Evolutionary conservation across 202 grass and related monocot species (phyloP).

Genomic region (Elaeis oleifera): DNA sequence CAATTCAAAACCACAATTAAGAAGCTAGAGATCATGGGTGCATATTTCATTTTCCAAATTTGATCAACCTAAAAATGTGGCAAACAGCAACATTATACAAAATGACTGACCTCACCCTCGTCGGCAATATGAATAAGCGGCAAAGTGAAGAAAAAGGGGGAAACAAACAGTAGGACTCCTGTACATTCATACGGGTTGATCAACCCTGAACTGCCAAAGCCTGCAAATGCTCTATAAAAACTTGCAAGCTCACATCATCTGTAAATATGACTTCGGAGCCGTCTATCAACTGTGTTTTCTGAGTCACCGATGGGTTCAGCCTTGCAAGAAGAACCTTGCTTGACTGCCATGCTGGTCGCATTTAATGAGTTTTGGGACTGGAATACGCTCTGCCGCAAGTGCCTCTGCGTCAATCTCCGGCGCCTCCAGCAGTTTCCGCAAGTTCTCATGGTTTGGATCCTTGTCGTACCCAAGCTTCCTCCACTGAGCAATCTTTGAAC

Average conservation of each 20-base stretch:
- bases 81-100: no score
- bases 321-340: slow-evolving; percentile 77
- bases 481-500: slow-evolving; percentile 97
- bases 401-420: slow-evolving; percentile 76
- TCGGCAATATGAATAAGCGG: no score
- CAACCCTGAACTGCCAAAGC: slow-evolving; percentile 80
- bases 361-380: slow-evolving; percentile 79
- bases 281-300: slow-evolving; percentile 80
- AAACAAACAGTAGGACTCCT: no score
- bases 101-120: no score
- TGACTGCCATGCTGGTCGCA: slow-evolving; percentile 96
- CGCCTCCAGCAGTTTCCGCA: slow-evolving; percentile 84
- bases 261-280: slow-evolving; percentile 95
- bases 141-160: no score
- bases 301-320: slow-evolving; percentile 94
- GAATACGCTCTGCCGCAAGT: slow-evolving; percentile 57
- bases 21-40: no score
- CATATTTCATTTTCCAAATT: no score
- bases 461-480: slow-evolving; percentile 85
- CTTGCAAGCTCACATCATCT: slow-evolving; percentile 89
- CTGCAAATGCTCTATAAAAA: slow-evolving; percentile 97
- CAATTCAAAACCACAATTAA: no score
- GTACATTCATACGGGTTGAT: neutral
- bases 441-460: slow-evolving; percentile 72
- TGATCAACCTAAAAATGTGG: no score